Conservation (phyloP, 345 rosid genomes). For the Ceriops zippeliana region DNA sequence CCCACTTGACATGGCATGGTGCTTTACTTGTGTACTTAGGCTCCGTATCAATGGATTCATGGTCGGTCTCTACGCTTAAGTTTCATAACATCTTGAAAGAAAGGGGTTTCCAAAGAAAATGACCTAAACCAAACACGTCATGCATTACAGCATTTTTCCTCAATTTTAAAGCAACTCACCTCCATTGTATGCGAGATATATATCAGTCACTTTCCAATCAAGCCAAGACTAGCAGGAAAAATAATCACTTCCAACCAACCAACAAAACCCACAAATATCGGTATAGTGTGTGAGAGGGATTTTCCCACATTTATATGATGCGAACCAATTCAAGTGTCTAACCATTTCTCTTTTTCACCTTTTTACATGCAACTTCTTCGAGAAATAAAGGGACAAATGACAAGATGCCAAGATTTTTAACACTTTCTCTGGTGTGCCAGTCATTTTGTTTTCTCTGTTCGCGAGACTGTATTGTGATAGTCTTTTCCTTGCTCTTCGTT, state of each 20-base stretch:
- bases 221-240: slow-evolving; percentile 28
- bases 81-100: not conserved
- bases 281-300: too few species aligned
- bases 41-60: slow-evolving; percentile 1
- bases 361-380: too few species aligned
- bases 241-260: slow-evolving; percentile 6
- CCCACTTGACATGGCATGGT: slow-evolving; percentile 12
- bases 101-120: slow-evolving; percentile 20
- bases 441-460: too few species aligned
- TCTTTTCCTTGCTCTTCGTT: not conserved
- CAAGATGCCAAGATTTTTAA: too few species aligned
- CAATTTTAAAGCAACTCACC: slow-evolving; percentile 20
- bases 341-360: too few species aligned
- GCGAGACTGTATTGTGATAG: too few species aligned
- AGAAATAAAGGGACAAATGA: too few species aligned
- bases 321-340: too few species aligned
- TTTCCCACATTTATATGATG: too few species aligned
- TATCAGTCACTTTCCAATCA: slow-evolving; percentile 8
- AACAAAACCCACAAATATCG: not conserved
- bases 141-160: slow-evolving; percentile 1
- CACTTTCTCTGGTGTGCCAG: too few species aligned
- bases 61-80: not conserved
- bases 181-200: not conserved
- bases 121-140: slow-evolving; percentile 39
- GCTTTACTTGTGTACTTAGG: not conserved